A percentile compares a stretch with the other conserved stretches of the same genome.
Conservation (phyloP, 805 yeast species). For the Hanseniaspora thailandica region DNA sequence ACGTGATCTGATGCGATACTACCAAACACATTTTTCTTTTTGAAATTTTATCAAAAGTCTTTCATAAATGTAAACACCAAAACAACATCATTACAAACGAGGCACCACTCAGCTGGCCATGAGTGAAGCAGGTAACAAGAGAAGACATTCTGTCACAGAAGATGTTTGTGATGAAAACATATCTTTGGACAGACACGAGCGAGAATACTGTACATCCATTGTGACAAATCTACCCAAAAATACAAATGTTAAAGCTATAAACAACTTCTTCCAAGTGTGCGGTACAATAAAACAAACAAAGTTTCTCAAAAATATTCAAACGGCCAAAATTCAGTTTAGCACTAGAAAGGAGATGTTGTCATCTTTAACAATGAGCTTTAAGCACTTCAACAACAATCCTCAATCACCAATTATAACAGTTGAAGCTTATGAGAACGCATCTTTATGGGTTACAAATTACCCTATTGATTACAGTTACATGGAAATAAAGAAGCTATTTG, state of each 20-base stretch:
- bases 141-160: not conserved
- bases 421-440: constrained; percentile 34
- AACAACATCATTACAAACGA: not conserved
- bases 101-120: not conserved
- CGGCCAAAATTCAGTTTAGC: constrained; percentile 51
- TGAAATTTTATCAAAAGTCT: no score
- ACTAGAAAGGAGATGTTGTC: constrained; percentile 38
- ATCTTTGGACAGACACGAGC: constrained; percentile 19
- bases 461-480: constrained; percentile 42
- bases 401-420: constrained; percentile 36
- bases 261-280: constrained; percentile 44
- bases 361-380: constrained; percentile 50
- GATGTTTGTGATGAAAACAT: not conserved
- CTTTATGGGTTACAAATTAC: constrained; percentile 64
- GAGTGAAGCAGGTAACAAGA: not conserved
- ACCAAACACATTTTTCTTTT: not conserved
- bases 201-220: constrained; percentile 52
- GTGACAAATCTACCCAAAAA: constrained; percentile 38
- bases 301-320: constrained; percentile 19
- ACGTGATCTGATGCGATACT: not conserved
- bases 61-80: not conserved
- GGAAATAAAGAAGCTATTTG: constrained; percentile 34
- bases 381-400: constrained; percentile 28
- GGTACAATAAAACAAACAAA: constrained; percentile 39
- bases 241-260: constrained; percentile 32